These are phyloP conservation scores for Botrytis elliptica DNA, from an alignment of 2,329 filamentous ascomycete genomes.

Conservation along the genomic window DNA sequence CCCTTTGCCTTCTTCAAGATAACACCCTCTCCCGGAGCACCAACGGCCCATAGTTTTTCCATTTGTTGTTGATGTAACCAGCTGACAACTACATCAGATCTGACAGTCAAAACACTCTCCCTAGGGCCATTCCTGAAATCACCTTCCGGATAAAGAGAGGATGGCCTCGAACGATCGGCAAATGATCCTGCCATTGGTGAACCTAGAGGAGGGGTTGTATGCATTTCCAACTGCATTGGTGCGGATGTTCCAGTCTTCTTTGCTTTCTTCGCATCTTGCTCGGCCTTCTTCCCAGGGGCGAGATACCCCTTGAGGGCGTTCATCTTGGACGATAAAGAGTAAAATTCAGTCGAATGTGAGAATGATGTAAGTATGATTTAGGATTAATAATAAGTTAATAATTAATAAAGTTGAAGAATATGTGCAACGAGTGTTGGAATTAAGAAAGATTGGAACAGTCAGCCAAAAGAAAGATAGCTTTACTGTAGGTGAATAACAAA, in stretches of 20 bases:
- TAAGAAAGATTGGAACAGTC: background rate
- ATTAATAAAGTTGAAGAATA: background rate
- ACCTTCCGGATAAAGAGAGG: constrained; percentile 42
- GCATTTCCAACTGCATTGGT: background rate
- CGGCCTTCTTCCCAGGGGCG: constrained; percentile 18
- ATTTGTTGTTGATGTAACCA: constrained; percentile 63
- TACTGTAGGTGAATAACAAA: background rate
- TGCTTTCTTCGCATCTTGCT: constrained; percentile 1
- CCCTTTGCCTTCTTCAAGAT: constrained; percentile 52
- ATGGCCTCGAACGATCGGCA: constrained; percentile 20
- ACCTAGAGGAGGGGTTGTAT: background rate
- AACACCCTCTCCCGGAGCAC: constrained; percentile 52
- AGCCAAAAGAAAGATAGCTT: constrained; percentile 5
- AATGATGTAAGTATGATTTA: background rate
- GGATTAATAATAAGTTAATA: background rate
- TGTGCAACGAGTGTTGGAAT: background rate
- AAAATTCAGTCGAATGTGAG: background rate
- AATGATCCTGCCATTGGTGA: constrained; percentile 5
- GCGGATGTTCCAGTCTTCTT: background rate
- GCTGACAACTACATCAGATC: constrained; percentile 61
- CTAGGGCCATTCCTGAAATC: constrained; percentile 45
- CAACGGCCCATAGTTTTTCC: constrained; percentile 52
- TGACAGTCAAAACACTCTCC: constrained; percentile 52
- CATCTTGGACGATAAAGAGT: constrained; percentile 11
- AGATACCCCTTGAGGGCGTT: constrained; percentile 21